Conservation (phyloP, 768 basidiomycete genomes). For the Lactarius indigo region DNA sequence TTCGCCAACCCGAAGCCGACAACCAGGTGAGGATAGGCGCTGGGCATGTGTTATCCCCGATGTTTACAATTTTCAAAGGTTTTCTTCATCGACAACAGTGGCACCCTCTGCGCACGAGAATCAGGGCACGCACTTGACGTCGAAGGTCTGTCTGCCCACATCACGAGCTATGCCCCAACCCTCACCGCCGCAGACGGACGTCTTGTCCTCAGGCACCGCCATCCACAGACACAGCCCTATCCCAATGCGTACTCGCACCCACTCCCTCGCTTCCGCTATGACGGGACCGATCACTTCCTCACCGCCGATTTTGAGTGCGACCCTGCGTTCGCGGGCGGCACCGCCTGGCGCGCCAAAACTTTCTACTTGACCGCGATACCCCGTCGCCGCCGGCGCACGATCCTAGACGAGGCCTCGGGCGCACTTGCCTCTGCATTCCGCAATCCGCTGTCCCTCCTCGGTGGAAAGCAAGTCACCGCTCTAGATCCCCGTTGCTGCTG, state of each 20-base stretch:
- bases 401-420: slow-evolving; percentile 67
- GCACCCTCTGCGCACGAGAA: slow-evolving; percentile 71
- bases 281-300: slow-evolving; percentile 53
- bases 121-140: slow-evolving; percentile 82
- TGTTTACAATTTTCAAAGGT: slow-evolving; percentile 43
- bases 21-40: slow-evolving; percentile 57
- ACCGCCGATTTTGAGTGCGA: slow-evolving; percentile 57
- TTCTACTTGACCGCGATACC: slow-evolving; percentile 69
- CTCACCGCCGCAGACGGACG: slow-evolving; percentile 46
- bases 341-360: slow-evolving; percentile 53
- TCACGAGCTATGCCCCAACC: background rate
- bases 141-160: slow-evolving; percentile 46
- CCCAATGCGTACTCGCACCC: slow-evolving; percentile 78
- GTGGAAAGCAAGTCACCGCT: slow-evolving; percentile 26
- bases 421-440: slow-evolving; percentile 59
- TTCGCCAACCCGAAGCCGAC: slow-evolving; percentile 62
- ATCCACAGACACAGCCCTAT: slow-evolving; percentile 71
- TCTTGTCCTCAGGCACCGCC: slow-evolving; percentile 73
- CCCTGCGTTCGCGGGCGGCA: slow-evolving; percentile 50
- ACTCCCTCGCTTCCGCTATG: slow-evolving; percentile 65
- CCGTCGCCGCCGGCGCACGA: slow-evolving; percentile 58
- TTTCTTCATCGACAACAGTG: slow-evolving; percentile 83
- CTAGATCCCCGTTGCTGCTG: slow-evolving; percentile 27
- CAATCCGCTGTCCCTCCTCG: slow-evolving; percentile 50
- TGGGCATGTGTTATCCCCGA: background rate